Conservation (phyloP, 2,329 filamentous ascomycete genomes). For the Phialophora macrospora region DNA sequence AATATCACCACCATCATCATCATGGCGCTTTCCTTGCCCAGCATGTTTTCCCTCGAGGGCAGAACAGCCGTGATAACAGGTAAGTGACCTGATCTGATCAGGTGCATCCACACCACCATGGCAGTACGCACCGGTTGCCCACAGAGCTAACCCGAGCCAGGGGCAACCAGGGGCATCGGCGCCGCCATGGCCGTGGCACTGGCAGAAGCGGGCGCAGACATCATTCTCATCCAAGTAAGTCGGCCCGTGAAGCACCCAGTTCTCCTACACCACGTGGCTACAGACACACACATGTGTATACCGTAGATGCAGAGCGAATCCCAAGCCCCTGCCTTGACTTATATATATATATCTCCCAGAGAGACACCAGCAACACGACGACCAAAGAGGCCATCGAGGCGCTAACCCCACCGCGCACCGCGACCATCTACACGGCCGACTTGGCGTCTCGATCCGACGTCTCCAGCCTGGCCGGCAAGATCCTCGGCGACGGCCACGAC, state of each 20-base stretch:
- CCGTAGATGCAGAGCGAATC: too few species aligned
- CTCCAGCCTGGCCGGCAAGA: constrained; percentile 46
- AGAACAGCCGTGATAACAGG: constrained; percentile 54
- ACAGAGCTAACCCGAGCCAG: not conserved
- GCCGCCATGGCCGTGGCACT: constrained; percentile 54
- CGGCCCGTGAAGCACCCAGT: too few species aligned
- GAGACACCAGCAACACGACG: constrained; percentile 56
- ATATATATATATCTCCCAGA: constrained; percentile 45
- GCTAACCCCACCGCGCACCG: constrained; percentile 48
- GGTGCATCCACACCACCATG: not conserved
- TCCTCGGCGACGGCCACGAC: constrained; percentile 54
- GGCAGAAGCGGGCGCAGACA: constrained; percentile 54
- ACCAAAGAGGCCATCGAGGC: constrained; percentile 48
- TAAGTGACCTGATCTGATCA: not conserved
- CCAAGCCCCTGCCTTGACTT: not conserved
- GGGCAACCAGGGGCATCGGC: constrained; percentile 54
- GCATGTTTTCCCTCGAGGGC: constrained; percentile 41
- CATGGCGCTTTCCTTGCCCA: constrained; percentile 20
- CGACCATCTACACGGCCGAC: constrained; percentile 52
- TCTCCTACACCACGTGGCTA: too few species aligned
- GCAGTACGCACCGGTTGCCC: not conserved
- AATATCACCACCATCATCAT: not conserved
- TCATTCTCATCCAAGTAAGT: constrained; percentile 46
- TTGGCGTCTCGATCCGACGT: constrained; percentile 50
- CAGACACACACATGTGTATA: too few species aligned